Conservation (phyloP, 2,329 filamentous ascomycete species). For the Talaromyces sp. region DNA sequence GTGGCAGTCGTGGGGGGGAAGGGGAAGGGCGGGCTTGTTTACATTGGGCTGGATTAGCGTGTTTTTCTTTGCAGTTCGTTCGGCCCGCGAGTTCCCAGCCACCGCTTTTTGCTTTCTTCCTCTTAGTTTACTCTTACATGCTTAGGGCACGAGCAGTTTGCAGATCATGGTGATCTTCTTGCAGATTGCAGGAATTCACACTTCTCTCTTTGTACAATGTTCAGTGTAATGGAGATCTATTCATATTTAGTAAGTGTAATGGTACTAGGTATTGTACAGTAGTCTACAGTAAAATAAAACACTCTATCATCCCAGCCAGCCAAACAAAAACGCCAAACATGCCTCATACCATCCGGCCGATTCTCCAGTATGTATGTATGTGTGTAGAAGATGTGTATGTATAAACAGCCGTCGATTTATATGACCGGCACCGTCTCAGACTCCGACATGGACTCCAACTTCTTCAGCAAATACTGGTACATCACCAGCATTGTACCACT, state of each 20-base stretch:
- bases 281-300: not conserved
- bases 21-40: conserved; percentile 27
- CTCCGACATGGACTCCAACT: conserved; percentile 59
- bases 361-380: conserved; percentile 3
- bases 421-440: conserved; percentile 7
- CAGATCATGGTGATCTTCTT: conserved; percentile 2
- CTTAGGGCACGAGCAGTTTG: conserved; percentile 1
- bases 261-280: conserved; percentile 5
- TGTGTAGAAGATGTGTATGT: not conserved
- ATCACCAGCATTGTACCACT: conserved; percentile 94
- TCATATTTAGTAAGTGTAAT: not conserved
- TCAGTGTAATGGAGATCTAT: not conserved
- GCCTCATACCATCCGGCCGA: conserved; percentile 14
- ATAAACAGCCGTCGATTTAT: not conserved
- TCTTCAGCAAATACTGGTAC: conserved; percentile 81
- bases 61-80: conserved; percentile 20
- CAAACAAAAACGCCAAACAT: conserved; percentile 18
- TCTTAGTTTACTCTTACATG: not conserved
- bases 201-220: not conserved
- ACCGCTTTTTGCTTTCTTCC: not conserved
- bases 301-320: conserved; percentile 5
- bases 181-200: not conserved
- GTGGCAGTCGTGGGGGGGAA: not conserved
- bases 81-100: conserved; percentile 17
- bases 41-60: conserved; percentile 26